Evolutionary conservation across 1,139 yeast genomes (phyloP), one percentile per base, ranked within the genome.

Genomic region (Hyphopichia wangnamkhiaoensis): DNA sequence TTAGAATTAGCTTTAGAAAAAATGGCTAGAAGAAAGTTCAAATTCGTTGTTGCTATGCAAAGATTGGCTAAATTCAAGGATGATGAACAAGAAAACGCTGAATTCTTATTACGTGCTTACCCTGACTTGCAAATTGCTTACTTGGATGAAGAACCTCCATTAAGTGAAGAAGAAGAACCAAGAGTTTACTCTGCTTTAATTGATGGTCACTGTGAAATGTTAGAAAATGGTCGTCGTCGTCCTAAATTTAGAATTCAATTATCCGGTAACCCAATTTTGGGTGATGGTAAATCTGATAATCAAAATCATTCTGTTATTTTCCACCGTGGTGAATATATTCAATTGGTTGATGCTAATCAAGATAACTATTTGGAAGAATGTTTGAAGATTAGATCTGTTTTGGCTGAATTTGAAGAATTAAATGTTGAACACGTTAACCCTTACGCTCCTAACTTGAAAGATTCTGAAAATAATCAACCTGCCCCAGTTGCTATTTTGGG

Each of bases 201-300:
- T 69, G 98, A 93, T 74, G 98, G 98, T 58, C 97, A 93, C 68
- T 91, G 96, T 78, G 98, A 93, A 67, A 82, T 93, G 60, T 79
- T 93, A 79, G 97, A 91, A 68, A 90, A 93, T 63, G 98, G 98
- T 57, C 85, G 96, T 69, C 90, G 98, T 75, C 91, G 97, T 70
- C 98, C 98, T 51, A 91, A 91, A 68, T 93, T 90, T 70, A 86
- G 98, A 79, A 84, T 93, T 52, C 98, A 91, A 77, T 79, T 93
- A 56, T 90, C 98, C 54, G 98, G 98, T 76, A 93, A 93, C 69
- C 98, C 98, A 61, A 93, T 93, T 67, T 79, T 93, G 62, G 98
- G 98, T 80, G 98, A 93, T 68, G 98, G 98, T 83, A 93, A 93
- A 71, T 88, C 98, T 59, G 98, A 93, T 80, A 93, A 93, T 71